Base-by-base conservation (phyloP, 208 protist species). In the Leishmania mexicana region DNA sequence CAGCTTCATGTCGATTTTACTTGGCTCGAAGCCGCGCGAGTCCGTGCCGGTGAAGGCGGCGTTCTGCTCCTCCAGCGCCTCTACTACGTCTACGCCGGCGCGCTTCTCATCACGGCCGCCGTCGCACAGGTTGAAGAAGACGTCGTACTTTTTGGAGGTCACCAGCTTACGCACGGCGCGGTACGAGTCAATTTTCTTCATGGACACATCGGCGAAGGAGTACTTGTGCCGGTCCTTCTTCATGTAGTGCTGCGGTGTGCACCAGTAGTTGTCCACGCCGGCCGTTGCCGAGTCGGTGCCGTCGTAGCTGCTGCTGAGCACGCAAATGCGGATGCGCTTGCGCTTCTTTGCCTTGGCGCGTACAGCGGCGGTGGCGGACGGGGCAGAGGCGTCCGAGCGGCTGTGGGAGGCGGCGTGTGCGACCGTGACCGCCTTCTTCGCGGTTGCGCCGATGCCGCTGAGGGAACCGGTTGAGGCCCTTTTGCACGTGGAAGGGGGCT, bases 121-220 rank as follows among this genome's bases (percentile, higher is more conserved):
- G 77, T 97, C 95, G 83, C 95, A 97, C n/a, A 97, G 83, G 81
- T 96, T 96, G 88, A 96, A 96, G 78, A 96, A 97, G 21, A 95
- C 88, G 67, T 96, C 95, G 87, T 94, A 96, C 73, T 96, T 95
- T 58, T 90, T 87, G 51, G 92, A 96, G 13, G 84, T 93, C 42
- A 96, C 92, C 38, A 96, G 88, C 78, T 96, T 86, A 17, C 94
- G 90, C 38, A 97, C 86, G 17, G 83, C 86, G 73, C 88, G 85
- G 84, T 94, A 96, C 7, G 93, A 88, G 76, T 94, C 91, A 51
- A 81, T 87, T 88, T 97, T 97, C 72, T 91, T 84, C 75, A 97
- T 82, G 6, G 83, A 74, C n/a, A 93, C 89, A 51, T 95, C 89
- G 7, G 81, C 85, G 54, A 97, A 97, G 67, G 84, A 70, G 86